Evolutionary conservation across 1,284 basidiomycete genomes (phyloP).

Genomic region (Sporisorium sorghi): DNA sequence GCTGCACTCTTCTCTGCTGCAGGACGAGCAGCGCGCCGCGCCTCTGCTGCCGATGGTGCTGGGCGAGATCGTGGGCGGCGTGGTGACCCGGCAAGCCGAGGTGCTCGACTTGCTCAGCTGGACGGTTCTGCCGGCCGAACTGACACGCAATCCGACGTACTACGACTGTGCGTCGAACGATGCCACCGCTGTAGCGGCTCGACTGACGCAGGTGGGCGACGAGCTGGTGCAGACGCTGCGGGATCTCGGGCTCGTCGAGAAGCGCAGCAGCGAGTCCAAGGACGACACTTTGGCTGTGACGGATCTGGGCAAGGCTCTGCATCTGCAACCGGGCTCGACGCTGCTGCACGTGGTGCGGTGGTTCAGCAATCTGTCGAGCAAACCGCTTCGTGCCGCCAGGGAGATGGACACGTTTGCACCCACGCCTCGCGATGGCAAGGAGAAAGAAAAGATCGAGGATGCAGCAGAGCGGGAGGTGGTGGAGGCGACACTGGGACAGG

Average conservation of each 20-base stretch:
- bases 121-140: slow-evolving; percentile 81
- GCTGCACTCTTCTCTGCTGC: slow-evolving; percentile 82
- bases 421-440: slow-evolving; percentile 5
- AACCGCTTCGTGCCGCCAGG: slow-evolving; percentile 27
- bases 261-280: not conserved
- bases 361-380: slow-evolving; percentile 19
- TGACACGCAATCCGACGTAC: slow-evolving; percentile 85
- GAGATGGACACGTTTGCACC: slow-evolving; percentile 41
- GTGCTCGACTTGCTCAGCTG: slow-evolving; percentile 81
- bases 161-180: slow-evolving; percentile 75
- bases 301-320: slow-evolving; percentile 40
- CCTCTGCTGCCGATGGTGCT: slow-evolving; percentile 50
- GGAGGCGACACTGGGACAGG: slow-evolving; percentile 33
- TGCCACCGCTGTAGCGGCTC: slow-evolving; percentile 21
- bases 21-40: slow-evolving; percentile 67
- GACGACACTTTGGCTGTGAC: slow-evolving; percentile 13
- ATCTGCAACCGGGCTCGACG: slow-evolving; percentile 42
- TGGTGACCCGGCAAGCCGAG: slow-evolving; percentile 61
- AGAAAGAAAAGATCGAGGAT: slow-evolving; percentile 19
- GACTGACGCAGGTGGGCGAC: slow-evolving; percentile 39
- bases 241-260: slow-evolving; percentile 30
- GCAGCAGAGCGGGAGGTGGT: slow-evolving; percentile 26
- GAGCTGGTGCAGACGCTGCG: slow-evolving; percentile 26
- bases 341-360: slow-evolving; percentile 45
- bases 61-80: slow-evolving; percentile 35